A percentile compares a stretch with the other conserved stretches of the same genome.
Conservation (phyloP, 306 rosid genomes). For the Quillaja saponaria region DNA sequence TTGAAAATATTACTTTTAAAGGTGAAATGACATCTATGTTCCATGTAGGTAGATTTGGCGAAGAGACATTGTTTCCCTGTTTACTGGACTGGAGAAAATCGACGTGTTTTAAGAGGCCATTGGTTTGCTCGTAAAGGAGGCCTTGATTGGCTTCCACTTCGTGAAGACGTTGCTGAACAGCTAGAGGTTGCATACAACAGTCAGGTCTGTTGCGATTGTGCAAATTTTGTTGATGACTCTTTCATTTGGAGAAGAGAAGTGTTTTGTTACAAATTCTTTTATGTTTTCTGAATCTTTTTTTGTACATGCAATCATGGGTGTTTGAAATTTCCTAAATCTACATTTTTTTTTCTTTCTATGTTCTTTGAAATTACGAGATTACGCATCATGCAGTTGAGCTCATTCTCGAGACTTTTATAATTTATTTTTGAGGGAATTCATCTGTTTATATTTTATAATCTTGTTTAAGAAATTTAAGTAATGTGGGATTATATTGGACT, state of each 20-base stretch:
- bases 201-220: slow-evolving; percentile 51
- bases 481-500: slow-evolving; percentile 1
- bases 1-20: slow-evolving; percentile 16
- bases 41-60: slow-evolving; percentile 76
- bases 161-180: slow-evolving; percentile 93
- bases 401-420: too few relatives aligned
- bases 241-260: slow-evolving; percentile 2
- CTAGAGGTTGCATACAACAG: slow-evolving; percentile 79
- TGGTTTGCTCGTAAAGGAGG: slow-evolving; percentile 99
- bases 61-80: slow-evolving; percentile 89
- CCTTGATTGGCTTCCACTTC: slow-evolving; percentile 92
- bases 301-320: too few relatives aligned
- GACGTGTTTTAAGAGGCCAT: slow-evolving; percentile 94
- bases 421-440: too few relatives aligned
- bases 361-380: too few relatives aligned
- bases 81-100: slow-evolving; percentile 96
- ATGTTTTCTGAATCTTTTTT: too few relatives aligned
- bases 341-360: too few relatives aligned
- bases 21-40: slow-evolving; percentile 20
- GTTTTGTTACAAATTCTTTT: slow-evolving; percentile 8
- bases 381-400: too few relatives aligned
- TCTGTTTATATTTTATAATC: too few relatives aligned
- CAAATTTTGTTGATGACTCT: slow-evolving; percentile 5
- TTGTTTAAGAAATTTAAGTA: neutral
- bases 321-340: too few relatives aligned